A percentile compares a stretch with the other conserved stretches of the same genome.
These are phyloP conservation scores for Pleurotus cornucopiae DNA, from an alignment of 768 basidiomycete genomes.

Conservation along the genomic window DNA sequence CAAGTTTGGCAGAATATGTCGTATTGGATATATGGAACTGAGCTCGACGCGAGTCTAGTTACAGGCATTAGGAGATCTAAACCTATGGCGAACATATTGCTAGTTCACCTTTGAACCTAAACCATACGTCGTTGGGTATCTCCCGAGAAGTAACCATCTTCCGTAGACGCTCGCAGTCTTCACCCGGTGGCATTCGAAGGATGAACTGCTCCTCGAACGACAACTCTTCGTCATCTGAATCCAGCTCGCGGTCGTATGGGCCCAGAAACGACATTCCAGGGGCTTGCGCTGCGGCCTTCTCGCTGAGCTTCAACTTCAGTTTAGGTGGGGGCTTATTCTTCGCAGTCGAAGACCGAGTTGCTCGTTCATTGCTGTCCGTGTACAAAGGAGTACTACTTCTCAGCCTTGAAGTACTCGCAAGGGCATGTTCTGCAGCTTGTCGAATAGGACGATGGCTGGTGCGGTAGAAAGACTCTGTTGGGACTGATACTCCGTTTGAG, in stretches of 20 bases:
- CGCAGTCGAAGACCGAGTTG: conserved; percentile 52
- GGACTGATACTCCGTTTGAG: conserved; percentile 11
- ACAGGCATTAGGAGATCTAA: neutral
- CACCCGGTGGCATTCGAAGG: conserved; percentile 80
- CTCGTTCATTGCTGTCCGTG: conserved; percentile 40
- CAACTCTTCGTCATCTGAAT: conserved; percentile 92
- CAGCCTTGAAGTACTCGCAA: conserved; percentile 11
- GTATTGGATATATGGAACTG: conserved; percentile 82
- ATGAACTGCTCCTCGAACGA: conserved; percentile 98
- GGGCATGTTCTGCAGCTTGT: conserved; percentile 10
- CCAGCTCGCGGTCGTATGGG: conserved; percentile 88
- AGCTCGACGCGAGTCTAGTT: conserved; percentile 82
- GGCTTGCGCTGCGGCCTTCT: conserved; percentile 74
- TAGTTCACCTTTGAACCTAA: conserved; percentile 89
- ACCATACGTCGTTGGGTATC: conserved; percentile 83
- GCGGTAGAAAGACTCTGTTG: conserved; percentile 13
- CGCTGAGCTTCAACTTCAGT: conserved; percentile 84
- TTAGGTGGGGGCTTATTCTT: conserved; percentile 62
- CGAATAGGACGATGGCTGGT: conserved; percentile 22
- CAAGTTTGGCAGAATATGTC: conserved; percentile 86
- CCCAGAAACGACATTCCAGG: conserved; percentile 89
- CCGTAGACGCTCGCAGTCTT: conserved; percentile 72
- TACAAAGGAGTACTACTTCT: conserved; percentile 13
- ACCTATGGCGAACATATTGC: neutral
- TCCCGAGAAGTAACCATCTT: conserved; percentile 82